Percentiles rank a stretch among this genome's conserved stretches.
Conservation (phyloP, 805 yeast genomes). For the Ogataea naganishii region DNA sequence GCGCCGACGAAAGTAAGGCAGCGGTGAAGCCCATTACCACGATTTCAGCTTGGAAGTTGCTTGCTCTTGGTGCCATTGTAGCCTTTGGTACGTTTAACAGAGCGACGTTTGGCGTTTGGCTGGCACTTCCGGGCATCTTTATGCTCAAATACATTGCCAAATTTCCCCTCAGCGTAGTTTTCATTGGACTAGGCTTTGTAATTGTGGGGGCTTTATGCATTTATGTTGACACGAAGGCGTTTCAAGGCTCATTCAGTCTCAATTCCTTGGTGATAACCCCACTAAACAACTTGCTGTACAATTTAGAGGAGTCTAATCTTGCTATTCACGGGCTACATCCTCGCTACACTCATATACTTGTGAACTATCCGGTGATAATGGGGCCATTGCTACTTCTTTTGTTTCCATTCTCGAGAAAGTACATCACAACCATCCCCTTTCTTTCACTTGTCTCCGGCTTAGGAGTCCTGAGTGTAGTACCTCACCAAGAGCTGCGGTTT, state of each 20-base stretch:
- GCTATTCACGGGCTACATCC: constrained; percentile 80
- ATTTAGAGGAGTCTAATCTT: constrained; percentile 49
- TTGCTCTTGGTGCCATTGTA: constrained; percentile 37
- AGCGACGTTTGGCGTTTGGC: constrained; percentile 71
- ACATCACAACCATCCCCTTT: constrained; percentile 46
- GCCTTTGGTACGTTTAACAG: constrained; percentile 77
- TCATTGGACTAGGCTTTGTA: constrained; percentile 26
- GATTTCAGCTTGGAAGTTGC: constrained; percentile 10
- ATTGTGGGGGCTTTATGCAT: constrained; percentile 30
- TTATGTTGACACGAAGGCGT: constrained; percentile 43
- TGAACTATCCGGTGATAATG: constrained; percentile 70
- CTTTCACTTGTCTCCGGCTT: constrained; percentile 57
- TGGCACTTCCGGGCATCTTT: constrained; percentile 51
- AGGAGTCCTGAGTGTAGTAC: constrained; percentile 53
- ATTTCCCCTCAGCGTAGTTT: constrained; percentile 23
- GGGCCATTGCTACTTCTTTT: constrained; percentile 63
- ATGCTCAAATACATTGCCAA: constrained; percentile 33
- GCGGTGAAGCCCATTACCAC: not conserved
- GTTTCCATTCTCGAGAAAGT: constrained; percentile 29
- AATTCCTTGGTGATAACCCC: constrained; percentile 54
- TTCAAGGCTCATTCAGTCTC: constrained; percentile 6
- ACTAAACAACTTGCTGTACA: constrained; percentile 67
- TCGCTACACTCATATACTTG: constrained; percentile 58
- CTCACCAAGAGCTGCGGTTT: constrained; percentile 94
- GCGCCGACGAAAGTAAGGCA: constrained; percentile 5